A percentile compares a stretch with the other conserved stretches of the same genome.
These are phyloP conservation scores for Gynostemma pentaphyllum DNA, from an alignment of 306 rosid species.

Conservation along the genomic window DNA sequence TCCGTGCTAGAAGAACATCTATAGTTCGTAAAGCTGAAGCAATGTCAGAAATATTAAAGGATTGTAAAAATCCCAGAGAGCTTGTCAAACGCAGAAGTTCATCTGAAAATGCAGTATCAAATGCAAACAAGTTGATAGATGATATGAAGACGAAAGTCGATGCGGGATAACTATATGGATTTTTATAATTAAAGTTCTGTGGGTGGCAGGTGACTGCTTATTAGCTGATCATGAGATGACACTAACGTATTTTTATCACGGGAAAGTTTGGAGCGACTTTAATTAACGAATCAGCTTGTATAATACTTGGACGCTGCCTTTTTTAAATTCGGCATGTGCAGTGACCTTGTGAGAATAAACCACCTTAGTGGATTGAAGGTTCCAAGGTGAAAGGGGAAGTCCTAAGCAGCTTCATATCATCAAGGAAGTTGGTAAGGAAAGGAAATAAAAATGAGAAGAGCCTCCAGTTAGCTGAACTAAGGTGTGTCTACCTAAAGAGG, in stretches of 20 bases:
- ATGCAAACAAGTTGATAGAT: slow-evolving; percentile 37
- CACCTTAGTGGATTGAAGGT: not conserved
- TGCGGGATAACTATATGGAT: slow-evolving; percentile 1
- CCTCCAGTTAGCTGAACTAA: too few species aligned
- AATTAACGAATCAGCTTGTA: not conserved
- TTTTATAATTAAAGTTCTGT: not conserved
- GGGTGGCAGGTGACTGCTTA: not conserved
- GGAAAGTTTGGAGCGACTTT: not conserved
- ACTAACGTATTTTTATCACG: not conserved
- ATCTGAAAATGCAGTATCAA: slow-evolving; percentile 30
- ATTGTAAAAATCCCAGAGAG: slow-evolving; percentile 51
- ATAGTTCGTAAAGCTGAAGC: slow-evolving; percentile 59
- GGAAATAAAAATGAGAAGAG: too few species aligned
- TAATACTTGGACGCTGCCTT: too few species aligned
- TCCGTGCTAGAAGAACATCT: slow-evolving; percentile 40
- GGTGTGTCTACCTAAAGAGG: too few species aligned
- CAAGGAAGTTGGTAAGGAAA: too few species aligned
- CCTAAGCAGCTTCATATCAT: too few species aligned
- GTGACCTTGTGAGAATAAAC: not conserved
- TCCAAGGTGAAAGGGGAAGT: too few species aligned
- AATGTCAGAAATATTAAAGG: slow-evolving; percentile 58
- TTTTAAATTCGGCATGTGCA: too few species aligned
- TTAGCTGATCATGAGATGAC: not conserved
- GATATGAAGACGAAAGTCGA: slow-evolving; percentile 29
- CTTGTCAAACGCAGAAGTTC: slow-evolving; percentile 35